Evolutionary conservation across 2,329 filamentous ascomycete species (phyloP), one percentile per base, ranked within the genome.

Genomic region (Iodosphaeria phyllophila): DNA sequence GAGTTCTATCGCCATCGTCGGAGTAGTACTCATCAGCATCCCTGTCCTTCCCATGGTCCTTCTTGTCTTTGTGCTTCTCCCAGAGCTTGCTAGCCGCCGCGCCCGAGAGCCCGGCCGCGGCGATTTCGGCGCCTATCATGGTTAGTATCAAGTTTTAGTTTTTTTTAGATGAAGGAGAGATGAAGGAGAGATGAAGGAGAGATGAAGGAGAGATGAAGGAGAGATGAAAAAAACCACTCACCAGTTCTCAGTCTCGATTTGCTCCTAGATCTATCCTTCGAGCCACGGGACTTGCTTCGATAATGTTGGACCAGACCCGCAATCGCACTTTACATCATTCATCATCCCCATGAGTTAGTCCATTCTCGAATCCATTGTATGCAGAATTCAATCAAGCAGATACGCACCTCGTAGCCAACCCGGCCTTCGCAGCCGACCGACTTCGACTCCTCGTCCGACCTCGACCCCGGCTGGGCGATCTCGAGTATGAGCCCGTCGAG

Each of bases 1-100:
- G n/a, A n/a, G n/a, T n/a, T n/a, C n/a, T n/a, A n/a, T n/a, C n/a
- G 36, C 31, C 6, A 32, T 37, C 36, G 27, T 38, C 39, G 23
- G 41, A 31, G 25, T 38, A 38, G 20, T 36, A 42, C 23, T 49
- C 46, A 20, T 49, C 48, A n/a, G n/a, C n/a, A 32, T 46, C 40
- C 29, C 37, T 42, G 24, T 45, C 43, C 22, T 44, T 42, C 30
- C 52, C 48, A 20, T 41, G 46, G 28, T 66, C 61, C 41, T 69
- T 64, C 56, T 69, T 72, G 8, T 69, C 60, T 44, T 67, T 59
- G 35, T 59, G 60, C 23, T 55, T 57, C 43, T 73, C 64, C 47
- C 66, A 73, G 13, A 72, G 39, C 41, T 69, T 70, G 36, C 60
- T 63, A 19, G 66, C 68, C 1, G 64, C 60, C 6, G 66, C 67